These are phyloP conservation scores for Ophiostoma populinum DNA, from an alignment of 2,329 filamentous ascomycete genomes.

Conservation along the genomic window DNA sequence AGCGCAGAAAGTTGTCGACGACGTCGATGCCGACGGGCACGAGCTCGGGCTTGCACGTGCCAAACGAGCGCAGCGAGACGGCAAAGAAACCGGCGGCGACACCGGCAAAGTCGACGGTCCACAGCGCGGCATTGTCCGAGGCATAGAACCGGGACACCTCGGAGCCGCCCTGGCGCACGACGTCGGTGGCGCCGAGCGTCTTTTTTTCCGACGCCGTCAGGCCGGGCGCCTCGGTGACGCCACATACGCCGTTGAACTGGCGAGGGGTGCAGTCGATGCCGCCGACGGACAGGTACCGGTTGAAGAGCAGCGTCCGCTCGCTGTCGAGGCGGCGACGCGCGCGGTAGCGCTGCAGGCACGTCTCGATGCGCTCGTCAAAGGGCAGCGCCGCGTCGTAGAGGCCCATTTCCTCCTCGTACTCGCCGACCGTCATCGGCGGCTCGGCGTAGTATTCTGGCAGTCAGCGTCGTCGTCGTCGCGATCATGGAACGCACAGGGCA, in stretches of 20 bases:
- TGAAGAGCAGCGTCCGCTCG: constrained; percentile 47
- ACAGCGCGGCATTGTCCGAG: constrained; percentile 32
- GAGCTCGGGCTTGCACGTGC: constrained; percentile 34
- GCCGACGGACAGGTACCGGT: constrained; percentile 67
- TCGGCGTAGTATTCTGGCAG: constrained; percentile 56
- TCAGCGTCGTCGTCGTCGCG: neutral
- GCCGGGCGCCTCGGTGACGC: constrained; percentile 28
- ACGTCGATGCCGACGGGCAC: constrained; percentile 48
- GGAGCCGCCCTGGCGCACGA: constrained; percentile 27
- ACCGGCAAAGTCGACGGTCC: constrained; percentile 65
- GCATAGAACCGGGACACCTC: constrained; percentile 31
- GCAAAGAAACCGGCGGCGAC: constrained; percentile 67
- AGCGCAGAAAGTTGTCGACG: constrained; percentile 75
- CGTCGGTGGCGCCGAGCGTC: constrained; percentile 44
- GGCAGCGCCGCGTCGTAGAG: constrained; percentile 40
- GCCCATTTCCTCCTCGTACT: constrained; percentile 44
- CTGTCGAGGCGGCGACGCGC: constrained; percentile 56
- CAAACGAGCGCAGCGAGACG: constrained; percentile 35
- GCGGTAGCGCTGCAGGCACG: constrained; percentile 69
- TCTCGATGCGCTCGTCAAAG: constrained; percentile 47
- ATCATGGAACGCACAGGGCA: too few species aligned
- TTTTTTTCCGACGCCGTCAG: constrained; percentile 49
- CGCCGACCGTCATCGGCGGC: constrained; percentile 53
- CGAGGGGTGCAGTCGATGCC: constrained; percentile 47
- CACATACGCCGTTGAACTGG: constrained; percentile 43